Base-by-base conservation (phyloP, 2,329 filamentous ascomycete genomes). In the Esteya vermicola region DNA sequence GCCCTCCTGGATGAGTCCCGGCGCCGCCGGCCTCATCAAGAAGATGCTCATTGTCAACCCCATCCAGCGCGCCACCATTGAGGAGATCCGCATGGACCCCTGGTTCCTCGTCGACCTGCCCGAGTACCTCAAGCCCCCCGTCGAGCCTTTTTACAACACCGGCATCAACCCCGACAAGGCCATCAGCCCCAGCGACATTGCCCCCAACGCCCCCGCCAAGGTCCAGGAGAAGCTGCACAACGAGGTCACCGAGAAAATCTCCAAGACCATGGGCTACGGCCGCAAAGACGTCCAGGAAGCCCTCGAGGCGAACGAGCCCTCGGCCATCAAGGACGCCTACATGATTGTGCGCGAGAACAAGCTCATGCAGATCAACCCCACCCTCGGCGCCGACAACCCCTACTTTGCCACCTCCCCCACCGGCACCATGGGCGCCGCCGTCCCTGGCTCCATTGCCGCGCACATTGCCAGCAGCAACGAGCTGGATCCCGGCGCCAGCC, bases 291-390 rank as follows among this genome's bases (percentile, higher is more conserved):
- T 98, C 39, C 83, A 95, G 55, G 91, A 96, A 59, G 89, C 91
- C 19, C 66, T 98, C 46, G 81, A 82, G 52, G 86, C 85, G 42
- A 78, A 91, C 39, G 91, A 98, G 57, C 91, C 91, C 12, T 96
- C 88, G 43, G 88, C 91, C 10, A 95, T 98, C 67, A 98, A 98
- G 63, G 91, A 98, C 61, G 91, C 91, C 2, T 98, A 96, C 63
- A 79, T 95, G 62, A 98, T 98, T 57, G 85, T 98, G 21, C 78
- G 89, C 39, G 91, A 98, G 60, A 96, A 96, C 57, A 91, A 95
- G 58, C 74, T 96, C 57, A 96, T 96, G 88, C 83, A 88, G 57
- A 80, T 79, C 41, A 93, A 86, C 57, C 86, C 75, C 42, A 63
- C 69, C n/a, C 62, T 58, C 31, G 61, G 61, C 21, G 42, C 51